These are phyloP conservation scores for Myriosclerotinia duriaeana DNA, from an alignment of 2,329 filamentous ascomycete species.

Conservation along the genomic window DNA sequence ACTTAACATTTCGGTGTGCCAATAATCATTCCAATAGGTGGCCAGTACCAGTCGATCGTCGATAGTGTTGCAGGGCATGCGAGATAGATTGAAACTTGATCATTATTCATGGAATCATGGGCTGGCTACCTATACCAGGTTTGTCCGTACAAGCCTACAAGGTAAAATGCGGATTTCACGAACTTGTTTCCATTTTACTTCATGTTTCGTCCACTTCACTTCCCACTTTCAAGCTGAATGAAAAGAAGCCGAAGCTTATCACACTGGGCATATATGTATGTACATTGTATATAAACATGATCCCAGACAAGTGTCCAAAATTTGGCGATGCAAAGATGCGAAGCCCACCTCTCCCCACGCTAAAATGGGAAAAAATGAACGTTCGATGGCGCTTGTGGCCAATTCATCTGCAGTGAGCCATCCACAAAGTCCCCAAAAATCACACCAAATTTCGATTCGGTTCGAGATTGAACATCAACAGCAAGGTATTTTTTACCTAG, in stretches of 20 bases:
- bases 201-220: constrained; percentile 7
- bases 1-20: constrained; percentile 10
- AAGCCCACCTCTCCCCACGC: constrained; percentile 23
- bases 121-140: constrained; percentile 9
- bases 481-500: background rate
- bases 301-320: constrained; percentile 19
- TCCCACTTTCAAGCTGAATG: constrained; percentile 23
- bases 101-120: constrained; percentile 7
- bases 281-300: constrained; percentile 2
- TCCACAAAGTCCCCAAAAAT: constrained; percentile 8
- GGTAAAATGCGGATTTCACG: constrained; percentile 16
- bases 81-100: constrained; percentile 22
- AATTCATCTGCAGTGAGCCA: constrained; percentile 20
- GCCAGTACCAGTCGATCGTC: constrained; percentile 12
- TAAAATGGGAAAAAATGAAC: constrained; percentile 18
- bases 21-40: constrained; percentile 20
- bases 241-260: constrained; percentile 17
- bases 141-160: constrained; percentile 9
- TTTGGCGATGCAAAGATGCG: background rate
- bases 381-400: constrained; percentile 18
- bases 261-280: background rate
- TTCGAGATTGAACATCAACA: constrained; percentile 2
- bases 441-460: constrained; percentile 13
- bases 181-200: constrained; percentile 8
- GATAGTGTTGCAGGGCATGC: constrained; percentile 22